Evolutionary conservation across 768 basidiomycete genomes (phyloP).

Genomic region (Lactarius vividus): DNA sequence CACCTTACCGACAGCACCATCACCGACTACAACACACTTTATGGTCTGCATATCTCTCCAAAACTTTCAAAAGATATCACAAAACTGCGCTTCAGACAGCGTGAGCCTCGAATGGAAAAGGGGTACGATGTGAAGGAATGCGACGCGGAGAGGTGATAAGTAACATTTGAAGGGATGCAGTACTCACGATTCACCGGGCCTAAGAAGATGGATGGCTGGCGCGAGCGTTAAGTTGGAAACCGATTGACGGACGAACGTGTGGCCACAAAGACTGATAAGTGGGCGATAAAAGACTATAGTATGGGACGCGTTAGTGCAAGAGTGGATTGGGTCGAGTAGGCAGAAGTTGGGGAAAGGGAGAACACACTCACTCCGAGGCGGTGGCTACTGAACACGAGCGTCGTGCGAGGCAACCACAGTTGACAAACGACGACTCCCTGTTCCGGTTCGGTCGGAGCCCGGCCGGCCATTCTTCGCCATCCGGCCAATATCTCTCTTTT

Average conservation of each 20-base stretch:
- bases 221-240: slow-evolving; percentile 20
- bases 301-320: slow-evolving; percentile 9
- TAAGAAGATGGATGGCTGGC: slow-evolving; percentile 18
- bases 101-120: slow-evolving; percentile 7
- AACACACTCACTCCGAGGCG: slow-evolving; percentile 9
- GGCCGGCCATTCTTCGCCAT: slow-evolving; percentile 22
- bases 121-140: slow-evolving; percentile 1
- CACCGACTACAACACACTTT: slow-evolving; percentile 96
- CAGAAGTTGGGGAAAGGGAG: slow-evolving; percentile 6
- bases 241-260: slow-evolving; percentile 15
- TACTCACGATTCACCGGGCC: slow-evolving; percentile 24
- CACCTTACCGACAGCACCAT: slow-evolving; percentile 98
- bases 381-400: slow-evolving; percentile 25
- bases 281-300: slow-evolving; percentile 18
- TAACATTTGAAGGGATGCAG: neutral
- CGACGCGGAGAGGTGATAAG: neutral
- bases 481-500: neutral
- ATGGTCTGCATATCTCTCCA: slow-evolving; percentile 79
- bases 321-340: neutral
- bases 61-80: slow-evolving; percentile 20
- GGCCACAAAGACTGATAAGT: slow-evolving; percentile 18
- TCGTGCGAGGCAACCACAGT: slow-evolving; percentile 28
- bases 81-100: slow-evolving; percentile 11
- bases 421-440: slow-evolving; percentile 15
- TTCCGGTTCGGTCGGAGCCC: slow-evolving; percentile 14